A percentile compares a stretch with the other conserved stretches of the same genome.
Conservation (phyloP, 1,284 basidiomycete species). For the Ustilago cynodontis region DNA sequence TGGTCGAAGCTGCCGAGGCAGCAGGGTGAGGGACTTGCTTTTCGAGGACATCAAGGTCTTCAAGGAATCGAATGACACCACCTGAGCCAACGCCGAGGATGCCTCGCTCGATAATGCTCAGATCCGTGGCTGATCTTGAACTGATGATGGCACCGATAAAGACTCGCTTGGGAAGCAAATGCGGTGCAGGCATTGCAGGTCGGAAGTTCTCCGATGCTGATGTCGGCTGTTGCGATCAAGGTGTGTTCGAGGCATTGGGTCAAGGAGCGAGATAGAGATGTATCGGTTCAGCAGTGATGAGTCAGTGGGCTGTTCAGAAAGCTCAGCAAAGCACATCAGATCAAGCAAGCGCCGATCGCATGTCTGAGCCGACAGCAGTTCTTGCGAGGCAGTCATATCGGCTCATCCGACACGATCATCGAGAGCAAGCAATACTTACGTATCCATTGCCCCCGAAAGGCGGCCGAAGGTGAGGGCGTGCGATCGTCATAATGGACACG, state of each 20-base stretch:
- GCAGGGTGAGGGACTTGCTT: constrained; percentile 13
- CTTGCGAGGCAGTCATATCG: not conserved
- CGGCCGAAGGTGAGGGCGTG: constrained; percentile 35
- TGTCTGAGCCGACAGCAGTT: not conserved
- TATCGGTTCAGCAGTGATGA: not conserved
- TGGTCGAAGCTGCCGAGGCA: not conserved
- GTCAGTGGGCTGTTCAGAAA: not conserved
- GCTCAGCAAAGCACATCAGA: not conserved
- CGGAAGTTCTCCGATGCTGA: constrained; percentile 56
- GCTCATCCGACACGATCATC: not conserved
- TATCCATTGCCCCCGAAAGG: constrained; percentile 38
- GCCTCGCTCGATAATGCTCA: constrained; percentile 55
- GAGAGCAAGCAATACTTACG: constrained; percentile 24
- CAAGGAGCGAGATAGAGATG: not conserved
- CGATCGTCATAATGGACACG: constrained; percentile 31
- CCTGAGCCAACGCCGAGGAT: constrained; percentile 60
- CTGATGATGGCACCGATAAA: constrained; percentile 64
- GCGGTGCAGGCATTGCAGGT: constrained; percentile 54
- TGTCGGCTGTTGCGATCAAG: constrained; percentile 22
- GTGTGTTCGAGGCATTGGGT: not conserved
- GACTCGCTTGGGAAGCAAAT: constrained; percentile 54
- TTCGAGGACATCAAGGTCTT: constrained; percentile 58
- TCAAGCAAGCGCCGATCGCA: not conserved
- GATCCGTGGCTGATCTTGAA: constrained; percentile 46
- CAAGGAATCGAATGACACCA: constrained; percentile 63